A percentile compares a stretch with the other conserved stretches of the same genome.
These are phyloP conservation scores for Apiospora marii DNA, from an alignment of 2,329 filamentous ascomycete genomes.

Conservation along the genomic window DNA sequence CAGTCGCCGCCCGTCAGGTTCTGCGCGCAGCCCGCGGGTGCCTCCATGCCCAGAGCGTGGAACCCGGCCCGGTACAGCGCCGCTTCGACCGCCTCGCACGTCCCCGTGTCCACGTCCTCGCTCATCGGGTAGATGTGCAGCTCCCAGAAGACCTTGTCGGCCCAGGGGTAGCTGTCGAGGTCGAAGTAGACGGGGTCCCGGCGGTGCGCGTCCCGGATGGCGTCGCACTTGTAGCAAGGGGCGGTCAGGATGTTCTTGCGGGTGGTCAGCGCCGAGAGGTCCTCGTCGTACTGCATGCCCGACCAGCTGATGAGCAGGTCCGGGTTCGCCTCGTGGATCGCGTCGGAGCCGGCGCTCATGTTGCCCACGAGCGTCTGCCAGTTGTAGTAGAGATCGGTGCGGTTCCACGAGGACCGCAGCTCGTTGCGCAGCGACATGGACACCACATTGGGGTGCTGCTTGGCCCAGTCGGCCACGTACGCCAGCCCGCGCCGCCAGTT, in stretches of 20 bases:
- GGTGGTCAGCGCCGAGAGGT: constrained; percentile 51
- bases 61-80: constrained; percentile 58
- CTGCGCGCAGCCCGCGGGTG: constrained; percentile 47
- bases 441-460: constrained; percentile 48
- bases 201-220: constrained; percentile 51
- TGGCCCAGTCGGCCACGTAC: constrained; percentile 57
- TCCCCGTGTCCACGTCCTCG: constrained; percentile 53
- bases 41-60: constrained; percentile 52
- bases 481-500: constrained; percentile 63
- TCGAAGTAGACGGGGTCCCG: constrained; percentile 55
- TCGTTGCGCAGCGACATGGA: constrained; percentile 52
- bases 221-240: constrained; percentile 50
- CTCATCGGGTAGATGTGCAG: constrained; percentile 52
- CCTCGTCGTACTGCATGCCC: constrained; percentile 57
- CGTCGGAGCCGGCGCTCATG: constrained; percentile 50
- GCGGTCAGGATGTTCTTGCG: constrained; percentile 50
- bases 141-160: constrained; percentile 56
- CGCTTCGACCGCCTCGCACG: constrained; percentile 56
- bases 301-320: constrained; percentile 57
- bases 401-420: constrained; percentile 47
- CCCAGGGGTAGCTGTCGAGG: constrained; percentile 53
- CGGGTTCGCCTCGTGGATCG: constrained; percentile 53
- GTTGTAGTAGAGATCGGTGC: constrained; percentile 49
- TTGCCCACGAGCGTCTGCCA: constrained; percentile 56
- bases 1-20: constrained; percentile 47